Evolutionary conservation across 164 flowering plant species (phyloP), one percentile per base, ranked within the genome.

Genomic region (Macadamia tetraphylla): DNA sequence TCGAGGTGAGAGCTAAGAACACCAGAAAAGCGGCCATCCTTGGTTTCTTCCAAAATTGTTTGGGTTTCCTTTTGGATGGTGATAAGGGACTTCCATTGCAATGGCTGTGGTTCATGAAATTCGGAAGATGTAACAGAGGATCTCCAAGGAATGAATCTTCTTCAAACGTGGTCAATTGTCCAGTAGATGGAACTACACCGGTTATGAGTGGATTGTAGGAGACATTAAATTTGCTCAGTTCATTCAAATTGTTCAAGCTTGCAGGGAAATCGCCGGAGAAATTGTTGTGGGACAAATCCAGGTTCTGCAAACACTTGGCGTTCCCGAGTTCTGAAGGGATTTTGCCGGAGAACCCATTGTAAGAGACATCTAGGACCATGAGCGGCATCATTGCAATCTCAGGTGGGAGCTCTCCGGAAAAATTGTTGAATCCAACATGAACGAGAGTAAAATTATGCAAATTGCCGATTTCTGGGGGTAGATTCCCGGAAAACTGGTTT

Each of bases 251-350:
- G 72, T 72, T 77, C 75, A 93, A 74, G 75, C 84, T 84, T 10
- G 71, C 32, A 0, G 97, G 98, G 29, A 91, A 91, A 12, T 59
- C 42, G 18, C 95, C 94, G 1, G 97, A 91, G 78, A 93, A 89
- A 58, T 93, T 93, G 81, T 93, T 93, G 74, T 48, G 65, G 6
- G 98, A 93, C 75, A 93, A 65, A 72, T 93, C 98, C 9, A 93
- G 91, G 70, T 74, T 87, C 81, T 82, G 85, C 70, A 93, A 42
- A 80, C 98, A 91, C 68, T 64, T 79, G 7, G 88, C 18, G 23
- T 72, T 58, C 6, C 90, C 92, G 6, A 93, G 72, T 60, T 82
- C 83, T 0, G 13, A 10, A 0, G 98, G 95, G 35, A 93, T 89
- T 60, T 73, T 73, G 11, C 94, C 94, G 0, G 91, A 89, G 56